Percentiles rank a stretch among this genome's conserved stretches.
Conservation (phyloP, 2,329 filamentous ascomycete genomes). For the Ustilaginoidea virens region DNA sequence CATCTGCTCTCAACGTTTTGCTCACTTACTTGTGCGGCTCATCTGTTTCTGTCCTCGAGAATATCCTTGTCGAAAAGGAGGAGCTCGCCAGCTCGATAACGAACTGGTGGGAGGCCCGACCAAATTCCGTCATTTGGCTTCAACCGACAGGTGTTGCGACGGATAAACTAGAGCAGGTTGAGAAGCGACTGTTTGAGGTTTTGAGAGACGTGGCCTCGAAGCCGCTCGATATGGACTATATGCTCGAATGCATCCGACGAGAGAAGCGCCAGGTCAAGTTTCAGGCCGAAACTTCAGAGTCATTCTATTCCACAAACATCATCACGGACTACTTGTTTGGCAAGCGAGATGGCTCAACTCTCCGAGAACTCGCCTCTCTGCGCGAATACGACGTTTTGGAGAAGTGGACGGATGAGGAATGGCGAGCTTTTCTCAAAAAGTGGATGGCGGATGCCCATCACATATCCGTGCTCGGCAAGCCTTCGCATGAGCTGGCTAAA, state of each 20-base stretch:
- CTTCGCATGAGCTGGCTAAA: conserved; percentile 63
- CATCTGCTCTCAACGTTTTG: conserved; percentile 63
- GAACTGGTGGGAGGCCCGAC: conserved; percentile 64
- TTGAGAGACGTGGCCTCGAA: conserved; percentile 67
- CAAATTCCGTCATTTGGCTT: conserved; percentile 73
- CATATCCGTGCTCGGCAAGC: conserved; percentile 75
- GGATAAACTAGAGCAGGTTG: conserved; percentile 67
- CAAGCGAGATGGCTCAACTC: conserved; percentile 63
- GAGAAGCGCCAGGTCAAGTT: conserved; percentile 73
- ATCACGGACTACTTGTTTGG: conserved; percentile 91
- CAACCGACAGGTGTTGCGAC: conserved; percentile 77
- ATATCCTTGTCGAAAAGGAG: conserved; percentile 82
- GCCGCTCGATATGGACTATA: conserved; percentile 76
- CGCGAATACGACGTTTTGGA: conserved; percentile 53
- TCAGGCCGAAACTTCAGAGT: conserved; percentile 64
- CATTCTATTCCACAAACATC: conserved; percentile 70
- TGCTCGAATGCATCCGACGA: conserved; percentile 72
- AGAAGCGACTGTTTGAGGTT: conserved; percentile 72
- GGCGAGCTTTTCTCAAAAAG: conserved; percentile 66
- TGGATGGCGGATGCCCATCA: conserved; percentile 80
- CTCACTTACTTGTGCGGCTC: conserved; percentile 84
- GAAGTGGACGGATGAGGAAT: conserved; percentile 69
- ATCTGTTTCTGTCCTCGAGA: conserved; percentile 83
- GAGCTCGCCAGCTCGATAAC: conserved; percentile 77
- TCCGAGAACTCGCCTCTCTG: conserved; percentile 42